Evolutionary conservation across 352 stramenopile genomes (phyloP).

Genomic region (Phytophthora pistaciae): DNA sequence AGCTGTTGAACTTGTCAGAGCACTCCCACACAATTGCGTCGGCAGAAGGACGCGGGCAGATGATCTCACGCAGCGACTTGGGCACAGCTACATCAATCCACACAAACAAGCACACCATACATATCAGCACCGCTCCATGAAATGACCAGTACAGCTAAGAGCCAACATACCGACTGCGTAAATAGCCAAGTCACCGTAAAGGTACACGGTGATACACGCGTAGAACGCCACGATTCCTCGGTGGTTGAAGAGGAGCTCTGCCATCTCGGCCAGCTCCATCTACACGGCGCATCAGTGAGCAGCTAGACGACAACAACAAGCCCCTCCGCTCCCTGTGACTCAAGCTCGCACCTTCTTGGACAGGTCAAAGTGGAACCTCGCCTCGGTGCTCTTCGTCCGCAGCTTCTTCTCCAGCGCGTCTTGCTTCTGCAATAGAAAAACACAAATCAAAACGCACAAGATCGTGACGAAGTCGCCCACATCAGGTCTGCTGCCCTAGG

Average conservation of each 20-base stretch:
- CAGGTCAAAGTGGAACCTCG: slow-evolving; percentile 71
- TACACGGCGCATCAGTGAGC: slow-evolving; percentile 27
- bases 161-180: slow-evolving; percentile 83
- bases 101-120: background rate
- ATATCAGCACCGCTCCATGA: too few species aligned
- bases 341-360: slow-evolving; percentile 68
- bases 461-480: slow-evolving; percentile 29
- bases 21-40: slow-evolving; percentile 72
- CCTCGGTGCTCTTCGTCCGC: slow-evolving; percentile 39
- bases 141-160: too few species aligned
- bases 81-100: slow-evolving; percentile 64
- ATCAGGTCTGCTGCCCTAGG: slow-evolving; percentile 21
- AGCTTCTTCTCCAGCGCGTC: slow-evolving; percentile 65
- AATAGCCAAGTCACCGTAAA: slow-evolving; percentile 90
- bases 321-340: too few species aligned
- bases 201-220: slow-evolving; percentile 80
- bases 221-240: slow-evolving; percentile 83
- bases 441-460: slow-evolving; percentile 12
- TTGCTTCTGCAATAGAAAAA: slow-evolving; percentile 52
- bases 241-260: slow-evolving; percentile 75
- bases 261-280: slow-evolving; percentile 90
- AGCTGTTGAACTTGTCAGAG: slow-evolving; percentile 74
- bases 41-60: slow-evolving; percentile 71
- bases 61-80: slow-evolving; percentile 88
- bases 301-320: background rate